Base-by-base conservation (phyloP, 805 yeast species). In the Maudiozyma pseudohumilis region DNA sequence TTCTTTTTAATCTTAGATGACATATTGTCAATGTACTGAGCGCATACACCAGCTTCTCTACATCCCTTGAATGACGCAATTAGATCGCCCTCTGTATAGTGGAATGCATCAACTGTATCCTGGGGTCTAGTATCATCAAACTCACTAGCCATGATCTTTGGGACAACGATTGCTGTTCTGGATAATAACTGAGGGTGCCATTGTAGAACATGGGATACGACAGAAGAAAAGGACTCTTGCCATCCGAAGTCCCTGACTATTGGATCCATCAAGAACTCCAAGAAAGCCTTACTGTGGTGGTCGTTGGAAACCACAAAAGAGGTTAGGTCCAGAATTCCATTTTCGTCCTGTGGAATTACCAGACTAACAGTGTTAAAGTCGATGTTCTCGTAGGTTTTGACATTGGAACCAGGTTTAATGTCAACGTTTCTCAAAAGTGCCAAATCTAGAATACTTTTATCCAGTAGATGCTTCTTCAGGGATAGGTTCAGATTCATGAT, bases 141-240 rank as follows among this genome's bases (percentile, higher is more conserved):
- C 13, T 63, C 45, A 24, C 75, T 60, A 11, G 74, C 73, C 29
- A 80, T 68, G 8, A 72, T 60, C 50, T 76, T 71, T 31, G 77
- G 69, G 10, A 86, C 83, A 1, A 92, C 73, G 12, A 89, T 58
- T 0, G 86, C 80, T 3, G 92, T 68, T 51, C 76, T 80, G 38
- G 81, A 70, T 47, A 92, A 66, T 20, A 82, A 63, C 21, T 72
- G 75, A 10, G 96, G 95, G 56, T 89, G 98, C 98, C 97, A 92
- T 60, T 86, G 96, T 48, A 87, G 66, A 32, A 87, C 66, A 56
- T 92, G 97, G n/a, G 84, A 72, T 30, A 89, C 75, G 5, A 77
- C 80, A 38, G 72, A 71, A 35, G 59, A 57, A 25, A 56, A 46
- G 40, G 70, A n/a, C 13, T 36, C 70, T 10, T 38, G 35, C 60